These are phyloP conservation scores for Carex cristatella DNA, from an alignment of 176 grass and related monocot species.

Conservation along the genomic window DNA sequence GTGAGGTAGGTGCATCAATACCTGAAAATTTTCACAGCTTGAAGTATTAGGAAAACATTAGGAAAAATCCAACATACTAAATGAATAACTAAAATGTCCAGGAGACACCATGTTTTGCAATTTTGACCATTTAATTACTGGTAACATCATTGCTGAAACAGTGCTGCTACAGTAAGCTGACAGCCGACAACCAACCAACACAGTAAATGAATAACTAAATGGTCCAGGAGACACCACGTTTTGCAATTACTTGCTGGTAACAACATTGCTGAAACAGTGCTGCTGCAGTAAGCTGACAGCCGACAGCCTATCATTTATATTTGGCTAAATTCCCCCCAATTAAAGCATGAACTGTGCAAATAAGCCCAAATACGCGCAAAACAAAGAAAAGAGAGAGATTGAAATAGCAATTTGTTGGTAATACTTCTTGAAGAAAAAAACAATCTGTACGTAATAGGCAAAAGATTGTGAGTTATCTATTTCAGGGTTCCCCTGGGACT, in stretches of 20 bases:
- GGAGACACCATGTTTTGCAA: background rate
- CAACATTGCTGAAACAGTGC: too few species aligned
- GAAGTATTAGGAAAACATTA: background rate
- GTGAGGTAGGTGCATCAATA: constrained; percentile 53
- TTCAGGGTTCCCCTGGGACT: background rate
- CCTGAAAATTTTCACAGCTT: constrained; percentile 23
- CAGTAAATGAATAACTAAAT: too few species aligned
- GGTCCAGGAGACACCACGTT: too few species aligned
- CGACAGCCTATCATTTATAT: background rate
- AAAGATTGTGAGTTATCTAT: background rate
- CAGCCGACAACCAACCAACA: too few species aligned
- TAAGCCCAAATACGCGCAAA: background rate
- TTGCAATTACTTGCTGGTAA: too few species aligned
- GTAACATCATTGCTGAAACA: background rate
- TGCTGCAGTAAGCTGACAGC: background rate
- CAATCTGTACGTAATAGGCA: too few species aligned
- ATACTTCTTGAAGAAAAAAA: too few species aligned
- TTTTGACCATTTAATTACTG: background rate
- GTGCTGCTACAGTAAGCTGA: background rate
- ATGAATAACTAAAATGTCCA: background rate
- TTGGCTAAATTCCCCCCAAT: background rate
- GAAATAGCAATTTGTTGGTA: background rate
- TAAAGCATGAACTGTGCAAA: background rate
- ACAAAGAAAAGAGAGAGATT: background rate
- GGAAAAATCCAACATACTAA: background rate